Conservation (phyloP, 108 stramenopile genomes). For the Nitzschia sp. region DNA sequence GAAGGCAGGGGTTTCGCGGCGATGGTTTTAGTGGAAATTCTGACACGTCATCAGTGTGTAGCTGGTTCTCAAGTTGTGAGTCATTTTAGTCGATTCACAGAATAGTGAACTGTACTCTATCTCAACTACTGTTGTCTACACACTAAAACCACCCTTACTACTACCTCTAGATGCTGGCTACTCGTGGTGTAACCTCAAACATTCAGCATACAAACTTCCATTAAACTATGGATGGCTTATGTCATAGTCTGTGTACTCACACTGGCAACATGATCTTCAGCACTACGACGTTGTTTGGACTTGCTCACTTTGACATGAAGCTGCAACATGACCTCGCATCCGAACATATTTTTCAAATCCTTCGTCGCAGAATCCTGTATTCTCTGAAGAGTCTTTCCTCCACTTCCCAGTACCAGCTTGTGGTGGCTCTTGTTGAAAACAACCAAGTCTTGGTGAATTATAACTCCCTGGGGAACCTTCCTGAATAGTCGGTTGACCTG, state of each 20-base stretch:
- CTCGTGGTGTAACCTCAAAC: too few species aligned
- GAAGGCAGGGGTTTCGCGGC: too few species aligned
- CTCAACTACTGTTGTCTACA: too few species aligned
- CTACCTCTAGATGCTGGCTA: too few species aligned
- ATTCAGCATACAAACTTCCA: too few species aligned
- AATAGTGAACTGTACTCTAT: too few species aligned
- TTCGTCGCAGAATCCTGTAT: slow-evolving; percentile 60
- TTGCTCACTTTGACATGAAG: slow-evolving; percentile 63
- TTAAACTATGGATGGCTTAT: too few species aligned
- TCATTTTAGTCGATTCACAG: too few species aligned
- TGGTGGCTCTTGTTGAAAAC: slow-evolving; percentile 79
- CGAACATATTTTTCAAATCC: slow-evolving; percentile 65
- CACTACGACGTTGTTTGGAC: slow-evolving; percentile 34
- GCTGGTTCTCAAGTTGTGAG: too few species aligned
- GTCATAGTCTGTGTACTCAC: background rate
- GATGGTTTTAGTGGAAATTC: too few species aligned
- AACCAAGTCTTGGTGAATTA: slow-evolving; percentile 76
- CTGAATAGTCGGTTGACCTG: slow-evolving; percentile 28
- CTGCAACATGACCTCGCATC: slow-evolving; percentile 54
- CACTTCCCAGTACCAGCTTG: slow-evolving; percentile 57
- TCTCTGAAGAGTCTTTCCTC: slow-evolving; percentile 62
- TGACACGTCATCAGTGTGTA: too few species aligned
- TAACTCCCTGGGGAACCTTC: slow-evolving; percentile 37
- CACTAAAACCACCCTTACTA: too few species aligned
- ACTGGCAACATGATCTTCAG: background rate